These are phyloP conservation scores for Stachybotrys elegans DNA, from an alignment of 2,329 filamentous ascomycete species.

Conservation along the genomic window DNA sequence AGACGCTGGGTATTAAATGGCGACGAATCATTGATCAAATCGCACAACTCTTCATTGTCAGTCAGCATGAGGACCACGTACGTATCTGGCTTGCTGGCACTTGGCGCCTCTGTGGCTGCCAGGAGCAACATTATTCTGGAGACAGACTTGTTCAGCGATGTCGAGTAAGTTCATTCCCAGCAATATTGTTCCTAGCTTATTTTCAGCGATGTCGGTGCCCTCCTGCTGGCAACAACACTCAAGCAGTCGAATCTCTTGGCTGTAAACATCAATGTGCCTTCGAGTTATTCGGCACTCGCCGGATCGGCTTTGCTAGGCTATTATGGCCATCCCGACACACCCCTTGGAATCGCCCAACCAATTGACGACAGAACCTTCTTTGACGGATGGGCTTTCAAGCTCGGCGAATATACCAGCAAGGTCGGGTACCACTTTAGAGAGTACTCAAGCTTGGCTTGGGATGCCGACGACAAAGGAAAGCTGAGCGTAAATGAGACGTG, in stretches of 20 bases:
- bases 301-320: conserved; percentile 34
- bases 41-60: neutral
- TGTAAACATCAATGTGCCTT: conserved; percentile 36
- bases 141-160: conserved; percentile 41
- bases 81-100: neutral
- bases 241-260: conserved; percentile 30
- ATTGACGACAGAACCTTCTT: conserved; percentile 38
- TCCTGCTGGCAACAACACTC: conserved; percentile 35
- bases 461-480: neutral
- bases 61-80: neutral
- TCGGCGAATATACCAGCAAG: conserved; percentile 41
- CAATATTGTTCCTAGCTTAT: neutral
- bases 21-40: no score
- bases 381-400: conserved; percentile 29
- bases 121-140: conserved; percentile 31
- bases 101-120: neutral
- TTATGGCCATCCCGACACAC: conserved; percentile 29
- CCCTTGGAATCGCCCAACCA: conserved; percentile 34
- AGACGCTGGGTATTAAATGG: neutral
- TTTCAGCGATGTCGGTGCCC: conserved; percentile 32
- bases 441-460: conserved; percentile 27
- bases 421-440: conserved; percentile 33
- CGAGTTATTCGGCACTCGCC: conserved; percentile 34
- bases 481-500: conserved; percentile 20
- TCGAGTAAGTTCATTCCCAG: conserved; percentile 28